Evolutionary conservation across 345 rosid genomes (phyloP).

Genomic region (Psidium friedrichsthalianum): DNA sequence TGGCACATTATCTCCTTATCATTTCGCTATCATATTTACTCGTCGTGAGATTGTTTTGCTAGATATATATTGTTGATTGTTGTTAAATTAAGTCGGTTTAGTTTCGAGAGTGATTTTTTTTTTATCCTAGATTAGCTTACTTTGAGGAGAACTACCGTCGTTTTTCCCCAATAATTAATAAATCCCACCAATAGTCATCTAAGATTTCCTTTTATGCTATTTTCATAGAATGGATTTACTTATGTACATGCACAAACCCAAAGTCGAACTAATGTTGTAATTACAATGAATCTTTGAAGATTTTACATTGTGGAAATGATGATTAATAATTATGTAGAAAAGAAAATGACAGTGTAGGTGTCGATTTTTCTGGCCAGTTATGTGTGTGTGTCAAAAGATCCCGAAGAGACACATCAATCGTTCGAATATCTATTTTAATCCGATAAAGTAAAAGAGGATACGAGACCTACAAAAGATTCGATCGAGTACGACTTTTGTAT

Average conservation of each 20-base stretch:
- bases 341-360: background rate
- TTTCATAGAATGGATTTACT: background rate
- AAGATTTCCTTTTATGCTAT: background rate
- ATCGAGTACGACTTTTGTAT: background rate
- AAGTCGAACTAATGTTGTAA: background rate
- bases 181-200: background rate
- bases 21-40: too few species aligned
- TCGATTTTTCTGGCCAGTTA: background rate
- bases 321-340: background rate
- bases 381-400: background rate
- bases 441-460: background rate
- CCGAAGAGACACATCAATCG: accelerated
- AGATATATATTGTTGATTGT: too few species aligned
- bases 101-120: too few species aligned
- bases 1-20: too few species aligned
- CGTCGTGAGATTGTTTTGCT: too few species aligned
- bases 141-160: too few species aligned
- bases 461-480: background rate
- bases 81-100: too few species aligned
- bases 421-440: background rate
- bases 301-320: background rate
- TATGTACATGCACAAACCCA: background rate
- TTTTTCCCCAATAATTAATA: background rate
- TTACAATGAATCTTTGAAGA: background rate
- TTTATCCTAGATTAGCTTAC: too few species aligned